A percentile compares a stretch with the other conserved stretches of the same genome.
Conservation (phyloP, 768 basidiomycete genomes). For the Tubosaeta sp. region DNA sequence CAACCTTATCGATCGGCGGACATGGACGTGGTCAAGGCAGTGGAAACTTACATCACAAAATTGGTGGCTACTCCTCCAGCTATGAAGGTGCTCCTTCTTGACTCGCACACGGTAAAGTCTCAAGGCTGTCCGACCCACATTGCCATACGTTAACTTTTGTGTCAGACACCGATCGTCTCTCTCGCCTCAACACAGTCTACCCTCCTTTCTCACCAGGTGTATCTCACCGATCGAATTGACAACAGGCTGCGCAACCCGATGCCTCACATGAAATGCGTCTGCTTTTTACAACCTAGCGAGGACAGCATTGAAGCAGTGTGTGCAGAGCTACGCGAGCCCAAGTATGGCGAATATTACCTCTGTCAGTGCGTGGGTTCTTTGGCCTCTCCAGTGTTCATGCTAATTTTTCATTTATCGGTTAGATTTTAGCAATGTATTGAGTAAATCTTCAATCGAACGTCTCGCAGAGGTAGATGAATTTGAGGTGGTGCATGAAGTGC, state of each 20-base stretch:
- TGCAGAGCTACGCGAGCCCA: slow-evolving; percentile 80
- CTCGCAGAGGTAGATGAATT: slow-evolving; percentile 93
- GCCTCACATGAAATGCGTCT: slow-evolving; percentile 96
- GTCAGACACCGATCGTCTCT: slow-evolving; percentile 91
- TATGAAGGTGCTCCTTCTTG: slow-evolving; percentile 95
- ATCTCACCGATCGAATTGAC: slow-evolving; percentile 96
- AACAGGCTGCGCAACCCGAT: slow-evolving; percentile 88
- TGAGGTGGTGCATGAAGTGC: slow-evolving; percentile 94
- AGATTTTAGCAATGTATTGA: slow-evolving; percentile 97
- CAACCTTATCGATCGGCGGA: background rate
- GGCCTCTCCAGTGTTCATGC: slow-evolving; percentile 13
- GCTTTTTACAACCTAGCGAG: slow-evolving; percentile 81
- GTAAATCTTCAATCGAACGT: slow-evolving; percentile 85
- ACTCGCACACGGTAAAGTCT: slow-evolving; percentile 86
- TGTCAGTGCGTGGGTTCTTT: slow-evolving; percentile 86
- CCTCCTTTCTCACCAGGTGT: slow-evolving; percentile 91
- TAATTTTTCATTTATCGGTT: slow-evolving; percentile 10
- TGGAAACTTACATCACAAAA: slow-evolving; percentile 90
- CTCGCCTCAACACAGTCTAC: slow-evolving; percentile 92
- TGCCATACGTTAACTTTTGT: slow-evolving; percentile 4
- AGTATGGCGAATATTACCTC: slow-evolving; percentile 97
- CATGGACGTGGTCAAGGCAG: slow-evolving; percentile 96
- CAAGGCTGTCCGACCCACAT: slow-evolving; percentile 20
- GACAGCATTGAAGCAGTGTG: slow-evolving; percentile 81
- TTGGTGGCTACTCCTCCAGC: slow-evolving; percentile 78